A percentile compares a stretch with the other conserved stretches of the same genome.
These are phyloP conservation scores for Talaromyces sp. DNA, from an alignment of 2,329 filamentous ascomycete species.

Conservation along the genomic window DNA sequence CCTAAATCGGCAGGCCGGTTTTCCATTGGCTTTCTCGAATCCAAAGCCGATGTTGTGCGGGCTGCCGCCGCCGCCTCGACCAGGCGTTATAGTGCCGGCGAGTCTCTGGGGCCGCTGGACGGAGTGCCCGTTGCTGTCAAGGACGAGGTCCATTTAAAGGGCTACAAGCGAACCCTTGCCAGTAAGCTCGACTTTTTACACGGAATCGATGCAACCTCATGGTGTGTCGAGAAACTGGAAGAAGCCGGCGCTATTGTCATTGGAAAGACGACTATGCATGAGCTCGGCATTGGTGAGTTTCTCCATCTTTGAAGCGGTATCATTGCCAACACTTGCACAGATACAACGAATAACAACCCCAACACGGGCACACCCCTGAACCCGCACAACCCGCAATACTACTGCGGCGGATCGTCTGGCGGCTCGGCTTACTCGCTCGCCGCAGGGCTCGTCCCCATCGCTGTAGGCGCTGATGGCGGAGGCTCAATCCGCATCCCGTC, in stretches of 20 bases:
- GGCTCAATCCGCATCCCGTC: slow-evolving; percentile 70
- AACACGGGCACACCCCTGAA: slow-evolving; percentile 70
- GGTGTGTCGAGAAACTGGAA: slow-evolving; percentile 66
- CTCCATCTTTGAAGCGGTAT: background rate
- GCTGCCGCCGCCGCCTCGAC: slow-evolving; percentile 69
- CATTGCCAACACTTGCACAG: slow-evolving; percentile 26
- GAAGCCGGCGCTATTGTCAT: slow-evolving; percentile 70
- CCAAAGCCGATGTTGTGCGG: slow-evolving; percentile 57
- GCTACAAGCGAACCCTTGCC: slow-evolving; percentile 63
- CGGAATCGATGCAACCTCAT: slow-evolving; percentile 53
- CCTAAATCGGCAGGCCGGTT: slow-evolving; percentile 53
- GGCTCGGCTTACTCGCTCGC: slow-evolving; percentile 67
- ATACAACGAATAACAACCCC: slow-evolving; percentile 79
- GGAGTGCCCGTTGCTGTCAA: slow-evolving; percentile 81
- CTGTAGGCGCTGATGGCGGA: slow-evolving; percentile 69
- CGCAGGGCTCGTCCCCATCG: slow-evolving; percentile 65
- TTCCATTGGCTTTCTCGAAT: slow-evolving; percentile 67
- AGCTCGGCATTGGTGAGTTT: slow-evolving; percentile 61
- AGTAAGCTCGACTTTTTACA: slow-evolving; percentile 55
- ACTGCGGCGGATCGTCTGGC: slow-evolving; percentile 74
- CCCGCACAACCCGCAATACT: slow-evolving; percentile 70
- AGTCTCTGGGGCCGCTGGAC: slow-evolving; percentile 64
- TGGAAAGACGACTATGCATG: slow-evolving; percentile 76
- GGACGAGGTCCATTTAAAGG: slow-evolving; percentile 68
- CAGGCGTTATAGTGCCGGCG: slow-evolving; percentile 62